phyloP scores from a whole-genome alignment of 495 filamentous ascomycete species.

The Ramalina intermedia region DNA sequence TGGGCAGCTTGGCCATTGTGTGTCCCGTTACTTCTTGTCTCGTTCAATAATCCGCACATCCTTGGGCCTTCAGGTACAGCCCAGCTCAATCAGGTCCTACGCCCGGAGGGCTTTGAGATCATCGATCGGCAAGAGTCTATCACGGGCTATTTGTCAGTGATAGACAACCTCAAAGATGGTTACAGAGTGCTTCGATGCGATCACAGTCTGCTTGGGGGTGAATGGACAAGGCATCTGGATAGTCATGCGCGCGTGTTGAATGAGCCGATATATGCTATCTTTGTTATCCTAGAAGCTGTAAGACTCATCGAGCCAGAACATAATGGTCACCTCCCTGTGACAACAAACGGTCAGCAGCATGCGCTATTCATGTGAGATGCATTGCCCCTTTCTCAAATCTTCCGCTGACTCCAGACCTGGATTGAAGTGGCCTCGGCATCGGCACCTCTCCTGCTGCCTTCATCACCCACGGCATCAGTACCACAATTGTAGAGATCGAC shows the following conservation, averaged over 20 bases:
- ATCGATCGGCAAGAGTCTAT: slow-evolving; percentile 67
- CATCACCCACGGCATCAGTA: slow-evolving; percentile 76
- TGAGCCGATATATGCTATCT: slow-evolving; percentile 87
- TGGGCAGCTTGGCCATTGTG: slow-evolving; percentile 14
- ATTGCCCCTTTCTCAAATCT: background rate
- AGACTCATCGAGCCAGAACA: slow-evolving; percentile 51
- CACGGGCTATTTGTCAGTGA: slow-evolving; percentile 84
- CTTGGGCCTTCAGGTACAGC: slow-evolving; percentile 32
- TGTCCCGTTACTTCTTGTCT: slow-evolving; percentile 52
- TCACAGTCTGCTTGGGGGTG: slow-evolving; percentile 86
- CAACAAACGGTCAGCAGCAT: slow-evolving; percentile 48
- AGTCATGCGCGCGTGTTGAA: slow-evolving; percentile 28
- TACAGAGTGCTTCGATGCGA: slow-evolving; percentile 85
- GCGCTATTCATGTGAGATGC: slow-evolving; percentile 64
- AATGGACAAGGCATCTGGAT: slow-evolving; percentile 51
- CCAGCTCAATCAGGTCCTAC: slow-evolving; percentile 49
- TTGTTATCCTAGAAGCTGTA: slow-evolving; percentile 84
- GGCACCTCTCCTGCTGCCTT: slow-evolving; percentile 80
- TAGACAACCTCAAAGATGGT: slow-evolving; percentile 53
- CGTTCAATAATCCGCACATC: slow-evolving; percentile 58
- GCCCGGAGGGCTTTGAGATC: slow-evolving; percentile 36
- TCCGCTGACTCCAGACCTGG: slow-evolving; percentile 7
- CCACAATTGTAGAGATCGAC: slow-evolving; percentile 88
- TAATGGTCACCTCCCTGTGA: slow-evolving; percentile 21
- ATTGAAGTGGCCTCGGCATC: slow-evolving; percentile 66